Base-by-base conservation (phyloP, 2,329 filamentous ascomycete genomes). In the Leptographium procerum region DNA sequence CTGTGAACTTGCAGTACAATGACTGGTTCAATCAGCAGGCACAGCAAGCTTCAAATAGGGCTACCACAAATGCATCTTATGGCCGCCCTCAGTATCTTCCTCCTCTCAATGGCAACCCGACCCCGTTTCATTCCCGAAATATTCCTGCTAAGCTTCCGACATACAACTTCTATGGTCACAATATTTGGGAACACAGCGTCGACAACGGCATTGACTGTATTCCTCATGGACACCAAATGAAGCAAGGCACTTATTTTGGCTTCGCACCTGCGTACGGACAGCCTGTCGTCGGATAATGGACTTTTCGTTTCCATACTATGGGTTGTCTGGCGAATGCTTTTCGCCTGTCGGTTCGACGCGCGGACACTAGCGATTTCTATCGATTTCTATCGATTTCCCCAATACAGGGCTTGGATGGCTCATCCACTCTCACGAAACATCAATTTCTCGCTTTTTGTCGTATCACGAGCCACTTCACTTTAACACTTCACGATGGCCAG, bases 1-100 rank as follows among this genome's bases (percentile, higher is more conserved):
- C 79, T 1, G 73, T 75, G 62, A 82, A 82, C 58, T 71, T 75
- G 26, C 77, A 74, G 40, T 83, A 83, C 68, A 77, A 80, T 29
- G 81, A 84, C 50, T 84, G 78, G 78, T 82, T 83, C 60, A 70
- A 72, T 10, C 73, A 76, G 59, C 71, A 72, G 45, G 67, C 71
- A 26, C 70, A 71, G 8, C 74, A 75, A 65, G 58, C 56, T 24
- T 75, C 76, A 61, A 71, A 72, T 62, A 67, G 72, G 9, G 71
- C 70, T 3, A 63, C 72, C 4, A 63, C 66, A 8, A 68, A 66
- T 22, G 67, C 65, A 26, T 67, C 65, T 26, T 69, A 67, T 36
- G 61, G 72, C 61, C 59, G 62, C 5, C 60, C 57, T 22, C 60
- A 55, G 26, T 62, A 60, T 24, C 59, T 50, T 2, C 26, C 50